These are phyloP conservation scores for Pseudodiploospora longispora DNA, from an alignment of 2,329 filamentous ascomycete species.

Conservation along the genomic window DNA sequence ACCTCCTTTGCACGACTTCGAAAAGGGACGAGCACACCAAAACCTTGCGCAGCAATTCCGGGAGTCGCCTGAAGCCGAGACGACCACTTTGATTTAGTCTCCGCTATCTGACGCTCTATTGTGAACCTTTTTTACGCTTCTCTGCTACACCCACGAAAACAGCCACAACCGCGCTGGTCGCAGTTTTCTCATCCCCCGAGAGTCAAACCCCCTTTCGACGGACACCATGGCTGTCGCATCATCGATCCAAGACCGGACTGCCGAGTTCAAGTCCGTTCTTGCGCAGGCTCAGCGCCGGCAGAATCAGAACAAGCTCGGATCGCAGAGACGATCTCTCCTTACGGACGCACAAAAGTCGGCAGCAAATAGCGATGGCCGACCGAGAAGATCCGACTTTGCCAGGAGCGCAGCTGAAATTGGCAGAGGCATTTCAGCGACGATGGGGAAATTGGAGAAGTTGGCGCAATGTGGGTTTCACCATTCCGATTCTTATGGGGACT, in stretches of 20 bases:
- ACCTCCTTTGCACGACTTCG: too few relatives aligned
- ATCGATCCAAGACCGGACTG: conserved; percentile 93
- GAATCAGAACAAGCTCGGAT: conserved; percentile 65
- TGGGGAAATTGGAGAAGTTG: conserved; percentile 89
- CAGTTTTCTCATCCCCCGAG: conserved; percentile 15
- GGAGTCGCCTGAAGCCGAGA: not conserved
- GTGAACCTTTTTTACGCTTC: not conserved
- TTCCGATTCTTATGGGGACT: not conserved
- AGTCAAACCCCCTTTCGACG: conserved; percentile 1
- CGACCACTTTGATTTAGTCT: not conserved
- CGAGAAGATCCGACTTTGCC: conserved; percentile 82
- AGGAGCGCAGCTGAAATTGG: conserved; percentile 87
- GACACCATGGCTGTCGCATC: conserved; percentile 47
- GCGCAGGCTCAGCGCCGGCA: conserved; percentile 75
- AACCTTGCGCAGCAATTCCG: not conserved
- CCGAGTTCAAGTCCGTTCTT: conserved; percentile 90
- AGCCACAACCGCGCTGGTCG: conserved; percentile 26
- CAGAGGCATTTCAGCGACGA: conserved; percentile 81
- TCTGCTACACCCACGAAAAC: too few relatives aligned
- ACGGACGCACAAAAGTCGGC: conserved; percentile 63
- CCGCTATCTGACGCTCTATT: not conserved
- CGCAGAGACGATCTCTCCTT: conserved; percentile 74
- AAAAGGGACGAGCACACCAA: too few relatives aligned
- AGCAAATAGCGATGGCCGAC: conserved; percentile 44
- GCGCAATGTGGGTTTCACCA: conserved; percentile 57